Evolutionary conservation across 352 stramenopile species (phyloP), one percentile per base, ranked within the genome.

Genomic region (Phytophthora fragariaefolia): DNA sequence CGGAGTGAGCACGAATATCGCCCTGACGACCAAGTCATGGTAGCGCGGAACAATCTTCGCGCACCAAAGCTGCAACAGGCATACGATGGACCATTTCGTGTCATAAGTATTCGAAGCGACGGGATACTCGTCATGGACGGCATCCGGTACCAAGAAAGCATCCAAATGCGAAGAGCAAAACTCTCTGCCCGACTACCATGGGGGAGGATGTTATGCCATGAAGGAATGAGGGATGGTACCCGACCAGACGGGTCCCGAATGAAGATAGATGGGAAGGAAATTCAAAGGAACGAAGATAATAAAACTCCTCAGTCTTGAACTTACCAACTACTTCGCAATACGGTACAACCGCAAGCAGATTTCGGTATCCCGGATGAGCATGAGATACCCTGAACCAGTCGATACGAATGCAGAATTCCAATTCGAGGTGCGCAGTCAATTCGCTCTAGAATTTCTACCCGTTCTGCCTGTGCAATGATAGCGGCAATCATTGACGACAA

Each of bases 381-480:
- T n/a, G n/a, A n/a, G n/a, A n/a, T n/a, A n/a, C n/a, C n/a, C n/a
- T n/a, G n/a, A n/a, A n/a, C n/a, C n/a, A n/a, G n/a, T n/a, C n/a
- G n/a, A n/a, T n/a, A n/a, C n/a, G n/a, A n/a, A n/a, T n/a, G n/a
- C n/a, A n/a, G n/a, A n/a, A n/a, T n/a, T n/a, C n/a, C n/a, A n/a
- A n/a, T n/a, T n/a, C n/a, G n/a, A n/a, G n/a, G 22, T 23, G 55
- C 30, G 45, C 26, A 52, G 9, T 60, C 55, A 1, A 50, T 47
- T 13, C 58, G 34, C 12, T 63, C 57, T 2, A 45, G 27, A 27
- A 17, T 32, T 9, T 58, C 40, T 10, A 32, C 24, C 15, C 22
- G 36, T 34, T 71, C 64, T 3, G 64, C 43, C 24, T 72, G 64
- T n/a, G 28, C 32, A 34, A 72, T 72, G n/a, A 72, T 54, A 28